Base-by-base conservation (phyloP, 202 grass and related monocot genomes). In the Dendrocalamus latiflorus region DNA sequence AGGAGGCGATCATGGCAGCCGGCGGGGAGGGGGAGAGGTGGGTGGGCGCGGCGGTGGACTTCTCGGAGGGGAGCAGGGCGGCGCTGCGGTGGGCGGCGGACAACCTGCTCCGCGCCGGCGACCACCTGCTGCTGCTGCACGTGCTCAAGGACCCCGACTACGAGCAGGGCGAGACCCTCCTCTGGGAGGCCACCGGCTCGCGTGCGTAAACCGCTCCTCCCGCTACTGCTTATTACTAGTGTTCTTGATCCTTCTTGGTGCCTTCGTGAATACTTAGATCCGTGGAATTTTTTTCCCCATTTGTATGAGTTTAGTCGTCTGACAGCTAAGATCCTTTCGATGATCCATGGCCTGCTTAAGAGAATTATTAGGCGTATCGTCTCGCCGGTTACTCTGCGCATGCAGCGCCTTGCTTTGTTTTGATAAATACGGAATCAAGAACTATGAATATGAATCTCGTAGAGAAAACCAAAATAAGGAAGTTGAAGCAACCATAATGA, bases 51-150 rank as follows among this genome's bases (percentile, higher is more conserved):
- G 94, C 90, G 70, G 82, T 78, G 80, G 93, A 95, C 74, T 97
- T 98, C 90, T 98, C 95, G 14, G 61, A 86, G 45, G 88, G 91
- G 79, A 98, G 95, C 89, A 77, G 87, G 68, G 81, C 67, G 21
- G 95, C 95, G 72, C 90, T 94, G 48, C 80, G 64, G 76, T 98
- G 95, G 95, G 88, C 95, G 76, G 90, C 77, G 71, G 92, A 88
- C 81, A 91, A 98, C 90, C 62, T 93, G 44, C 89, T 88, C 41
- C 83, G 87, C 70, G 3, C 82, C 61, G 93, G 91, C 77, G 96
- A 98, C 85, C 86, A 89, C 83, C 77, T 98, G 53, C 81, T 98
- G 64, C 70, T 98, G 58, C 82, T 98, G 59, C 89, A 92, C 83
- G 93, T 83, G 57, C 61, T 88, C 82, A 95, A 98, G 85, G 93